Conservation (phyloP, 78 protist species). For the Dictyostelium capitatum region DNA sequence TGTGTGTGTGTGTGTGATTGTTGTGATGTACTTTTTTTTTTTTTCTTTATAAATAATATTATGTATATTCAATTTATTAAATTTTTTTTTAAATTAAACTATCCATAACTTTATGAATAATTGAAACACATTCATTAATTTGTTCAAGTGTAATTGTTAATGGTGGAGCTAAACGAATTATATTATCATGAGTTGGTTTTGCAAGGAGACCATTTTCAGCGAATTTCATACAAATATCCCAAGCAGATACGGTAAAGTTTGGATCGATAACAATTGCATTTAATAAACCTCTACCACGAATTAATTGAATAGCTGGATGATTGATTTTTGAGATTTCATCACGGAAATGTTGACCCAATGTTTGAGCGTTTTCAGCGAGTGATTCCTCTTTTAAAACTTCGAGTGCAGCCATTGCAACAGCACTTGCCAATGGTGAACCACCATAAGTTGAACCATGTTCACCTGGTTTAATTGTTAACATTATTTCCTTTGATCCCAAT, state of each 20-base stretch:
- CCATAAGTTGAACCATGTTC: conserved; percentile 98
- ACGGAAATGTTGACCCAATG: conserved; percentile 64
- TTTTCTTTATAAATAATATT: too few relatives aligned
- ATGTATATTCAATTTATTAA: too few relatives aligned
- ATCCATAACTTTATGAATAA: conserved; percentile 75
- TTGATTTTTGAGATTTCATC: conserved; percentile 36
- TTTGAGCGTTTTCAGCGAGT: conserved; percentile 86
- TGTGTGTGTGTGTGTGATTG: too few relatives aligned
- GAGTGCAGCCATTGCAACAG: conserved; percentile 96
- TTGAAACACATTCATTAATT: conserved; percentile 79
- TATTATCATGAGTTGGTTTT: conserved; percentile 98
- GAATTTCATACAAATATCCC: conserved; percentile 92
- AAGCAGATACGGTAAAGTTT: conserved; percentile 79
- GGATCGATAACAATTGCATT: conserved; percentile 93
- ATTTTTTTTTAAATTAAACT: conserved; percentile 1
- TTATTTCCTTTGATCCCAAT: conserved; percentile 87
- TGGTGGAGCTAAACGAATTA: conserved; percentile 98
- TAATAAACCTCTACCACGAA: conserved; percentile 91
- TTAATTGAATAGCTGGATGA: conserved; percentile 44
- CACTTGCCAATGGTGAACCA: conserved; percentile 97
- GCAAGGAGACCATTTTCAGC: conserved; percentile 93
- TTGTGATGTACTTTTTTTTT: too few relatives aligned
- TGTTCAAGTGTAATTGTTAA: conserved; percentile 89
- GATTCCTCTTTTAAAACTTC: conserved; percentile 94
- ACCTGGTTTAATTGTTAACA: conserved; percentile 94